phyloP scores from a whole-genome alignment of 2,329 filamentous ascomycete species.

The Colletotrichum tanaceti region DNA sequence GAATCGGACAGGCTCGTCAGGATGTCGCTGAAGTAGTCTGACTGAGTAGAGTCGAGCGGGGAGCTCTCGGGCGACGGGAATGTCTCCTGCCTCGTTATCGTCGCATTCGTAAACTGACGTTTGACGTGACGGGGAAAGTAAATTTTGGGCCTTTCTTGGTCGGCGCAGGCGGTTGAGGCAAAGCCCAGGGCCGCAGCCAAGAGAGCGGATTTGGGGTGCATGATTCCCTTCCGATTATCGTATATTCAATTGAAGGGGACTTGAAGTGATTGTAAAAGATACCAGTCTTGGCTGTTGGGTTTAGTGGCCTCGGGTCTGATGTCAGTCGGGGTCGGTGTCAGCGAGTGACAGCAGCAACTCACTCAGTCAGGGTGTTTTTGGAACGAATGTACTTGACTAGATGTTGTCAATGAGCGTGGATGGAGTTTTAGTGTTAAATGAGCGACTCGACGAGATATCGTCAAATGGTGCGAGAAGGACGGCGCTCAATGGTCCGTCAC shows the following conservation, averaged over 20 bases:
- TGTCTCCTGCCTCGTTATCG: slow-evolving; percentile 49
- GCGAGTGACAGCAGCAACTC: slow-evolving; percentile 38
- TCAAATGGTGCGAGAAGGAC: slow-evolving; percentile 30
- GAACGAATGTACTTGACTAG: slow-evolving; percentile 72
- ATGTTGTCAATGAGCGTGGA: slow-evolving; percentile 62
- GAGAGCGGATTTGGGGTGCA: slow-evolving; percentile 61
- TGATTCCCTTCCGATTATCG: slow-evolving; percentile 48
- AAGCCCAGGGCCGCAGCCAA: slow-evolving; percentile 63
- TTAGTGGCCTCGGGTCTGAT: slow-evolving; percentile 8
- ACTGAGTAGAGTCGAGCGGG: slow-evolving; percentile 36
- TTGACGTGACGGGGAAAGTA: slow-evolving; percentile 70
- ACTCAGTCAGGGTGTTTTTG: slow-evolving; percentile 57
- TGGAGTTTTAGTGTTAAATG: slow-evolving; percentile 42
- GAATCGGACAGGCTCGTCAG: slow-evolving; percentile 40
- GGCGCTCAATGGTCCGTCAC: slow-evolving; percentile 35
- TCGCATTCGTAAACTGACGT: slow-evolving; percentile 60
- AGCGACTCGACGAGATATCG: slow-evolving; percentile 42
- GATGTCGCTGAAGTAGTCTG: slow-evolving; percentile 23
- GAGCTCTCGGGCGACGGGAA: slow-evolving; percentile 45
- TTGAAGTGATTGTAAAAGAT: slow-evolving; percentile 39
- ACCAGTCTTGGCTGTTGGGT: slow-evolving; percentile 23
- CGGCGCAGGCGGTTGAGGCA: slow-evolving; percentile 58
- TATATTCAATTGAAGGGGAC: slow-evolving; percentile 1
- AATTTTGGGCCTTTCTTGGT: slow-evolving; percentile 61
- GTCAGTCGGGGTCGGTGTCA: slow-evolving; percentile 27